Base-by-base conservation (phyloP, 2,329 filamentous ascomycete species). In the Aspergillus proliferans region DNA sequence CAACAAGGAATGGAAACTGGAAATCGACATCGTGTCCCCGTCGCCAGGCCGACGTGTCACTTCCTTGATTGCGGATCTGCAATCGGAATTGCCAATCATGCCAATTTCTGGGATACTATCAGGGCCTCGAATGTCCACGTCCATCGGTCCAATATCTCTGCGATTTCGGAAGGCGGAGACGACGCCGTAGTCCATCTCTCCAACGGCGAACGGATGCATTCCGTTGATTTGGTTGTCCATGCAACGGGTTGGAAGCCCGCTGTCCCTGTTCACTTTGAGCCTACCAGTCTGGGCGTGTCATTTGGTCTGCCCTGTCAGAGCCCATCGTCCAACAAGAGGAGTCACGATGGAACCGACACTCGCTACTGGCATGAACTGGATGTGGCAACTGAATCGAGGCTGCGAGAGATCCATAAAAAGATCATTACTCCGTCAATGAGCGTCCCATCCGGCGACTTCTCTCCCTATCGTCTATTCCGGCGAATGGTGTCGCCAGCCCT, bases 211-310 rank as follows among this genome's bases (percentile, higher is more conserved):
- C 33, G 7, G n/a, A 15, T 36, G 5, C 14, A 14, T 15, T 36
- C 12, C 4, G 26, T 61, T 4, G 58, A 61, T 30, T 45, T 62
- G 4, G 47, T 58, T 9, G 43, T 61, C 2, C 52, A 60, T 40
- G 58, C 58, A 4, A 62, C 59, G 5, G 59, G 59, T 3, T 62
- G 57, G 30, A 59, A 56, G 38, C 53, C 52, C 4, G 50, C 55
- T 10, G 51, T 59, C 4, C 55, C 57, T 2, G 55, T 60, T 28
- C 38, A 46, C 6, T 59, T 60, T 21, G 28, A 50, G 10, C 58
- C 58, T 9, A 28, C 47, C 1, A 46, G 30, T 7, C 43, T 60
- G 15, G 40, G 54, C 4, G 30, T 55, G 2, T 14, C 21, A 3
- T 48, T 15, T 2, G 33, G 33, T n/a, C 7, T 36, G n/a, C 12